A percentile compares a stretch with the other conserved stretches of the same genome.
These are phyloP conservation scores for Nepenthes gracilis DNA, from an alignment of 148 eudicot species.

Conservation along the genomic window DNA sequence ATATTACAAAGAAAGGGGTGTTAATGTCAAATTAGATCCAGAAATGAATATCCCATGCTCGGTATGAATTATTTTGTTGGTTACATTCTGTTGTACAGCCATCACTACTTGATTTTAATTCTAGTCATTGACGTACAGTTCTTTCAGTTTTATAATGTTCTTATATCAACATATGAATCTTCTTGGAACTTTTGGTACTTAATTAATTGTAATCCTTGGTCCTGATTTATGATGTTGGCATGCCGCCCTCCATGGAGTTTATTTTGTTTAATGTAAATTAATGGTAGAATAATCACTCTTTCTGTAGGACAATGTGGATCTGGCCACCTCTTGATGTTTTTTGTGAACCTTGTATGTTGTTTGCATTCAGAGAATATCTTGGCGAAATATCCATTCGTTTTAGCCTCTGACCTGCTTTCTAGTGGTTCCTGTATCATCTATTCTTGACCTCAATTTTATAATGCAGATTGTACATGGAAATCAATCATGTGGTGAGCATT, in stretches of 20 bases:
- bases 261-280: too few species aligned
- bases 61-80: conserved; percentile 29
- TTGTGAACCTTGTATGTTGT: background rate
- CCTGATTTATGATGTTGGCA: background rate
- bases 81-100: background rate
- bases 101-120: too few species aligned
- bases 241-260: background rate
- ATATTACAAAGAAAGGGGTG: conserved; percentile 52
- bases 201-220: too few species aligned
- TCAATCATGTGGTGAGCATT: conserved; percentile 70
- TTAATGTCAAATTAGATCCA: conserved; percentile 65
- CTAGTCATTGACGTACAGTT: background rate
- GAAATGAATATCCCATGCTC: conserved; percentile 92
- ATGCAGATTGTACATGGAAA: conserved; percentile 85
- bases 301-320: too few species aligned
- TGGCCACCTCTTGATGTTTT: too few species aligned
- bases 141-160: background rate
- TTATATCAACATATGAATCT: too few species aligned
- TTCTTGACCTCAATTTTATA: background rate
- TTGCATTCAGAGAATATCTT: background rate
- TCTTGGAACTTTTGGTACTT: too few species aligned
- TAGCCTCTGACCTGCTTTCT: too few species aligned
- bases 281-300: too few species aligned
- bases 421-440: too few species aligned
- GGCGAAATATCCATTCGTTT: too few species aligned